These are phyloP conservation scores for Suhomyces bokatorum DNA, from an alignment of 1,139 yeast species.

Conservation along the genomic window DNA sequence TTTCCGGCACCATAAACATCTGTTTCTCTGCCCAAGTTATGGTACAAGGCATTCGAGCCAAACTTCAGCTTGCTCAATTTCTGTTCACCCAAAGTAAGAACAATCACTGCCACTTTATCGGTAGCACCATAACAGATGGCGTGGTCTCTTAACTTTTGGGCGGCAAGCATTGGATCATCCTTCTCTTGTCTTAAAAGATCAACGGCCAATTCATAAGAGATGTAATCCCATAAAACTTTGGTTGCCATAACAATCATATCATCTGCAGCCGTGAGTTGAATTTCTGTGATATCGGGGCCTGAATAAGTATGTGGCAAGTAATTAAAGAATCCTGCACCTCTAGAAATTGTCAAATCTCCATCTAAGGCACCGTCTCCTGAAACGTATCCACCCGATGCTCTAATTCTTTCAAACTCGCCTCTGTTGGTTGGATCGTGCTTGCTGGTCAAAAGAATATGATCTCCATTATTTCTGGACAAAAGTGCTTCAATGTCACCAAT, in stretches of 20 bases:
- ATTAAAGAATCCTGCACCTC: constrained; percentile 91
- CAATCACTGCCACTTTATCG: constrained; percentile 83
- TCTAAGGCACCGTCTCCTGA: constrained; percentile 84
- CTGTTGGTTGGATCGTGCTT: constrained; percentile 84
- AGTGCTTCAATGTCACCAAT: constrained; percentile 89
- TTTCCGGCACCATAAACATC: constrained; percentile 49
- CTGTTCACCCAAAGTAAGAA: constrained; percentile 60
- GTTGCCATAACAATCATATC: constrained; percentile 89
- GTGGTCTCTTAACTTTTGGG: constrained; percentile 89
- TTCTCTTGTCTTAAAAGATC: constrained; percentile 85
- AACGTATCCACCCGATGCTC: constrained; percentile 91
- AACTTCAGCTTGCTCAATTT: constrained; percentile 30
- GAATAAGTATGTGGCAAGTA: constrained; percentile 87
- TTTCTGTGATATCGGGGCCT: constrained; percentile 73
- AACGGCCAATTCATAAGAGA: constrained; percentile 83
- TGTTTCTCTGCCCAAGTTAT: constrained; percentile 43
- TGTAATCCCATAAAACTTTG: constrained; percentile 79
- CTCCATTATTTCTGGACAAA: constrained; percentile 79
- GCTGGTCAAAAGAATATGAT: constrained; percentile 67
- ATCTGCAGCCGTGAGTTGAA: constrained; percentile 66
- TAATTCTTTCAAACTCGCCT: constrained; percentile 79
- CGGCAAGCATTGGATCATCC: constrained; percentile 86
- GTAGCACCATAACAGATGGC: constrained; percentile 90
- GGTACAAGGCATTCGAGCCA: constrained; percentile 34
- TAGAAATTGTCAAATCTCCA: constrained; percentile 76